Evolutionary conservation across 495 filamentous ascomycete species (phyloP), one percentile per base, ranked within the genome.

Genomic region (Rhypophila decipiens): DNA sequence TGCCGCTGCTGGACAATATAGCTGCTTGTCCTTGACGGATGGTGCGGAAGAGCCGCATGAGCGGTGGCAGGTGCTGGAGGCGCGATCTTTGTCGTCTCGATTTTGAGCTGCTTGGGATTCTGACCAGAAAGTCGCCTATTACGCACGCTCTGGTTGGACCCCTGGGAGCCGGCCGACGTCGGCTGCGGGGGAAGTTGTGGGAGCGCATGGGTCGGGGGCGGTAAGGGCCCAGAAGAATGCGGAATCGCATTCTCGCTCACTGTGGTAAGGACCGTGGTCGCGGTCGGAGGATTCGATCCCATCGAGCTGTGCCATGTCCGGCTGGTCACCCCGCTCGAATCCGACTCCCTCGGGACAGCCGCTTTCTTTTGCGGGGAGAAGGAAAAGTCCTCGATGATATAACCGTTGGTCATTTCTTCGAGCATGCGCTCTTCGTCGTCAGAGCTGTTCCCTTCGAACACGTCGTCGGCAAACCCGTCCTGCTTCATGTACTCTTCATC

Each of bases 391-490:
- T 93, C 87, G 71, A 95, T 84, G 24, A 85, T 75, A 58, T 91
- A 94, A 40, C 86, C 88, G 51, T 76, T 80, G 1, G 88, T 93
- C 81, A 96, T 91, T 60, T 96, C 89, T 53, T 98, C 93, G 31
- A 98, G 65, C 50, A 96, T 73, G 31, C 89, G 79, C 59, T 97
- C 93, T 53, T 95, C 89, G 42, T 90, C 88, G 44, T 90, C 87
- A n/a, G 82, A 85, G 47, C 90, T 87, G 34, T 88, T 70, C n/a
- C 65, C 85, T 41, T 84, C 82, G 44, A 79, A 75, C 50, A 73
- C 71, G 36, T 67, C 67, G 2, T 58, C 53, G 2, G 42, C 45
- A 1, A 51, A 17, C 5, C 39, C 55, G 15, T 61, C 65, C 33
- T 60, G 48, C 35, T 58, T 42, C 45, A 59, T 52, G 55, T 60